Evolutionary conservation across 768 basidiomycete genomes (phyloP).

Genomic region (Neoboletus subvelutipes): DNA sequence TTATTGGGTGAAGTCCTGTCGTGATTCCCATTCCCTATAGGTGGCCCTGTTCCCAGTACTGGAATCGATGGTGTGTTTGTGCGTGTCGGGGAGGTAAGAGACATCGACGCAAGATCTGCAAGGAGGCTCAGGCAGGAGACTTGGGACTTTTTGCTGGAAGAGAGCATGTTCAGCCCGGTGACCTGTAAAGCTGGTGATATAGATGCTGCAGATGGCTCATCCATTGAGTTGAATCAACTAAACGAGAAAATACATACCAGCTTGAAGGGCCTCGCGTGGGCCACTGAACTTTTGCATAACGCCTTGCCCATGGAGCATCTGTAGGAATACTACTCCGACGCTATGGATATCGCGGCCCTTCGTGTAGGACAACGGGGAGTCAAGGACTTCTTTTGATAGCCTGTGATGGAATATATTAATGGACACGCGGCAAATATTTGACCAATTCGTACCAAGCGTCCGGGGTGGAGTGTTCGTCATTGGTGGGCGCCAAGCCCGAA

Average conservation of each 20-base stretch:
- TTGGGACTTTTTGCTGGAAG: constrained; percentile 52
- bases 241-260: constrained; percentile 38
- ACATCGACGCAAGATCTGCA: constrained; percentile 51
- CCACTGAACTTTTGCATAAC: constrained; percentile 55
- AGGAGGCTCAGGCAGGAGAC: constrained; percentile 58
- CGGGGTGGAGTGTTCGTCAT: constrained; percentile 26
- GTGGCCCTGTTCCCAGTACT: constrained; percentile 42
- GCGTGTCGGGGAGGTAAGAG: constrained; percentile 27
- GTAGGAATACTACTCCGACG: constrained; percentile 73
- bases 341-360: constrained; percentile 80
- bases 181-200: constrained; percentile 53
- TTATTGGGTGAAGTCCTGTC: constrained; percentile 59
- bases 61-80: constrained; percentile 19
- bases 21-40: constrained; percentile 40
- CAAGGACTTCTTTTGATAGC: constrained; percentile 76
- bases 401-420: constrained; percentile 35
- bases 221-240: background rate
- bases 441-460: constrained; percentile 27
- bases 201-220: constrained; percentile 38
- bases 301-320: constrained; percentile 83
- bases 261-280: constrained; percentile 55
- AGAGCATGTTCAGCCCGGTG: constrained; percentile 59
- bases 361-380: constrained; percentile 77
- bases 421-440: background rate
- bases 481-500: constrained; percentile 10